Percentiles rank a stretch among this genome's conserved stretches.
phyloP scores from a whole-genome alignment of 202 grass and related monocot genomes.

The Eragrostis tef region DNA sequence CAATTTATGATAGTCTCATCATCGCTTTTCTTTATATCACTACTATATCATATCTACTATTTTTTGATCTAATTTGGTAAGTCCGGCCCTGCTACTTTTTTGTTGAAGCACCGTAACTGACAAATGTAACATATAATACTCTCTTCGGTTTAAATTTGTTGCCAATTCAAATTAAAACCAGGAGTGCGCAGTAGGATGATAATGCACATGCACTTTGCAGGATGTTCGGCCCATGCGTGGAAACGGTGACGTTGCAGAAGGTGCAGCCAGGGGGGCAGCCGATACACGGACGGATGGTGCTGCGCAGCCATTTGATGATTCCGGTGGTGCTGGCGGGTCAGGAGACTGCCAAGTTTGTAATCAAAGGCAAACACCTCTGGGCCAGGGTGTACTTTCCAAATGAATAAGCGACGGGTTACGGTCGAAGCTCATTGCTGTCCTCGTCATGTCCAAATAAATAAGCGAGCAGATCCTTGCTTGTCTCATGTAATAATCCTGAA shows the following conservation, averaged over 20 bases:
- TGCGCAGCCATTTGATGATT: conserved; percentile 57
- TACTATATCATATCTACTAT: no score
- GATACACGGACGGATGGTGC: conserved; percentile 64
- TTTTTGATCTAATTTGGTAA: no score
- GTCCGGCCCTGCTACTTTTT: no score
- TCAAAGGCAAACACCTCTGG: conserved; percentile 78
- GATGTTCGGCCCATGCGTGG: conserved; percentile 62
- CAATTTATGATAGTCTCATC: no score
- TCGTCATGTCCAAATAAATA: not conserved
- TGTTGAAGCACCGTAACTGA: no score
- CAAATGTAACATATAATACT: not conserved
- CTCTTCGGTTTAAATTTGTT: not conserved
- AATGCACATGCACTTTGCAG: conserved; percentile 47
- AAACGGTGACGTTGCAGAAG: conserved; percentile 63
- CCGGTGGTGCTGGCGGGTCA: conserved; percentile 54
- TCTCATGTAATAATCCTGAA: conserved; percentile 20
- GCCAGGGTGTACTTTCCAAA: conserved; percentile 64
- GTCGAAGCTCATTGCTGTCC: not conserved
- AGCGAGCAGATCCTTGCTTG: conserved; percentile 13
- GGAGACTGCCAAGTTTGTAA: conserved; percentile 61
- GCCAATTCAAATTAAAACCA: not conserved
- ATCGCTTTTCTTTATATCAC: no score
- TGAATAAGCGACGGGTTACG: not conserved
- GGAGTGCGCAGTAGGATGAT: not conserved
- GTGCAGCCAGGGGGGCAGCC: conserved; percentile 51